phyloP scores from a whole-genome alignment of 495 filamentous ascomycete species.

The Penicillium pulvis region DNA sequence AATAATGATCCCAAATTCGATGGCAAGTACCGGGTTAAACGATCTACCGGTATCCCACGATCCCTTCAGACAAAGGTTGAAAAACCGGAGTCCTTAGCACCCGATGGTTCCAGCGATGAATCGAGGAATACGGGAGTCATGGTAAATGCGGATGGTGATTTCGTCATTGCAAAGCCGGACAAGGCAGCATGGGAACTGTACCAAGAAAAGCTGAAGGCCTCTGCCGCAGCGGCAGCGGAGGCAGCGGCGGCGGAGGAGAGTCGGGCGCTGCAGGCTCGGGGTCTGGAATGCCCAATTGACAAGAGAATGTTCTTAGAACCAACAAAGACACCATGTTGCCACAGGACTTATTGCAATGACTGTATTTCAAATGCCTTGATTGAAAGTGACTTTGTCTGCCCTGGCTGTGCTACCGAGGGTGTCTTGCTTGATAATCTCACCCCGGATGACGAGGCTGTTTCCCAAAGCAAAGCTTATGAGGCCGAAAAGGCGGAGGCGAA shows the following conservation, averaged over 20 bases:
- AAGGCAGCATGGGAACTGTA: conserved; percentile 94
- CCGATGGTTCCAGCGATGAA: conserved; percentile 74
- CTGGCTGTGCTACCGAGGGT: conserved; percentile 84
- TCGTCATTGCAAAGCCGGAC: conserved; percentile 91
- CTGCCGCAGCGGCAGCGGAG: conserved; percentile 74
- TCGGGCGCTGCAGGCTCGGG: conserved; percentile 79
- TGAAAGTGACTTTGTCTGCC: conserved; percentile 96
- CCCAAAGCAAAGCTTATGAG: conserved; percentile 79
- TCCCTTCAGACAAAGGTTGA: conserved; percentile 93
- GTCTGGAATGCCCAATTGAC: conserved; percentile 91
- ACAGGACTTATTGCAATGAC: conserved; percentile 96
- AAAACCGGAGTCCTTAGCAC: conserved; percentile 73
- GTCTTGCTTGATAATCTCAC: conserved; percentile 90
- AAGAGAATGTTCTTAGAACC: conserved; percentile 95
- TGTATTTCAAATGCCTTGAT: conserved; percentile 98
- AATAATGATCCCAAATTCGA: conserved; percentile 97
- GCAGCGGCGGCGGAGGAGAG: conserved; percentile 69
- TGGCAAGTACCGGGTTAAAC: conserved; percentile 84
- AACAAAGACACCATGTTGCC: conserved; percentile 97
- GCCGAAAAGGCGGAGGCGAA: conserved; percentile 64
- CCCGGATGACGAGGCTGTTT: conserved; percentile 72
- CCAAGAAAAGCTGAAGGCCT: conserved; percentile 86
- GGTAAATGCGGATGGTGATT: conserved; percentile 97
- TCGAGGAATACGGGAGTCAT: conserved; percentile 84
- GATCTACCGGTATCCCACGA: conserved; percentile 92